phyloP scores from a whole-genome alignment of 352 stramenopile species.

The Blastocystis sp. region DNA sequence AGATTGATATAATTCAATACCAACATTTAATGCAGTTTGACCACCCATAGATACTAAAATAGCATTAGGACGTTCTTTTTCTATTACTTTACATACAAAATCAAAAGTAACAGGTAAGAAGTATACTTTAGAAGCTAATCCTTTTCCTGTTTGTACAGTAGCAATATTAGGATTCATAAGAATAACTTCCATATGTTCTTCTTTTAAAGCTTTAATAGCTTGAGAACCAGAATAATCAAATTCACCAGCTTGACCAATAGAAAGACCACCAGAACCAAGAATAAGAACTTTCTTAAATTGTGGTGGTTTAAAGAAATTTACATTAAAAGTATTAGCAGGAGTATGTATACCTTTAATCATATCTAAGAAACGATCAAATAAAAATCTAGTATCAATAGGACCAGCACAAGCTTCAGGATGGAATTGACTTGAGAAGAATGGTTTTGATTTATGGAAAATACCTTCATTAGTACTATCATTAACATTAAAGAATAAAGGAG shows the following conservation, averaged over 20 bases:
- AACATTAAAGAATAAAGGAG: constrained; percentile 87
- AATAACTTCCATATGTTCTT: constrained; percentile 86
- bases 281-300: constrained; percentile 79
- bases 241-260: constrained; percentile 89
- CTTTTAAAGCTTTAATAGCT: constrained; percentile 90
- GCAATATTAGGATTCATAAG: constrained; percentile 98
- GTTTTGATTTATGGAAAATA: constrained; percentile 83
- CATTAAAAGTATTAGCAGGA: constrained; percentile 11
- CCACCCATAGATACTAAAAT: constrained; percentile 93
- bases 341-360: constrained; percentile 45
- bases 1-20: constrained; percentile 74
- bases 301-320: constrained; percentile 28
- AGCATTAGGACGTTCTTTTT: constrained; percentile 86
- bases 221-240: constrained; percentile 95
- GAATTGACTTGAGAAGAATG: constrained; percentile 93
- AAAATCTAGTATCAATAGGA: constrained; percentile 78
- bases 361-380: constrained; percentile 90
- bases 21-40: constrained; percentile 87
- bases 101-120: constrained; percentile 83
- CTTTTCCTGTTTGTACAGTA: constrained; percentile 84
- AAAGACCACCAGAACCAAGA: constrained; percentile 79
- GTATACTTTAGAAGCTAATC: constrained; percentile 79
- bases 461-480: constrained; percentile 96
- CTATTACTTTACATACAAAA: constrained; percentile 72
- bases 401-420: constrained; percentile 84